Evolutionary conservation across 2,329 filamentous ascomycete genomes (phyloP).

Genomic region (Ophiostoma montium): DNA sequence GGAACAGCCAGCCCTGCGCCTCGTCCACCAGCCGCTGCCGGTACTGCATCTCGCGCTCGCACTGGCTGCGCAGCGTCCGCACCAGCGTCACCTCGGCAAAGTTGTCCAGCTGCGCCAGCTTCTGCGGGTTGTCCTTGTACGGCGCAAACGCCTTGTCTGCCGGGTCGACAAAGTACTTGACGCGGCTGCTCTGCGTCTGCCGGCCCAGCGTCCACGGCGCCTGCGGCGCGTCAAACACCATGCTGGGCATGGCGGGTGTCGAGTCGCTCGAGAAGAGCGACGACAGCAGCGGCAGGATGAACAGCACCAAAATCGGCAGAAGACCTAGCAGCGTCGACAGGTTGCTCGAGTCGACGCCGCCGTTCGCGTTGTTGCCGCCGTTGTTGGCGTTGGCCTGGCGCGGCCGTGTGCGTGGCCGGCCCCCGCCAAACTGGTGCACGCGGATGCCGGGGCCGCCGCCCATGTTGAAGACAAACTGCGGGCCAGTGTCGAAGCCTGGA

Average conservation of each 20-base stretch:
- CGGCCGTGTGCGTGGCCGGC: conserved; percentile 60
- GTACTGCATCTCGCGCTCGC: conserved; percentile 56
- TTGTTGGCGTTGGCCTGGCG: conserved; percentile 23
- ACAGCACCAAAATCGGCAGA: conserved; percentile 77
- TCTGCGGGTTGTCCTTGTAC: conserved; percentile 44
- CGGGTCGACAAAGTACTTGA: conserved; percentile 80
- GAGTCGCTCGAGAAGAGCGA: conserved; percentile 55
- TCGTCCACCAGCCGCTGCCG: conserved; percentile 58
- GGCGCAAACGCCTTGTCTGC: conserved; percentile 46
- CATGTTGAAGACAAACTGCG: conserved; percentile 90
- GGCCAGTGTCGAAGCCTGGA: conserved; percentile 56
- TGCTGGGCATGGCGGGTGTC: conserved; percentile 44
- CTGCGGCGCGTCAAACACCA: conserved; percentile 60
- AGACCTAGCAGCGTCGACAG: conserved; percentile 53
- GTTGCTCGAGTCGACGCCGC: conserved; percentile 27
- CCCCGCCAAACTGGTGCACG: conserved; percentile 89
- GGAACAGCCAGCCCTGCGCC: conserved; percentile 77
- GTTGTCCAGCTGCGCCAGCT: conserved; percentile 62
- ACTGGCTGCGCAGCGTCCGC: conserved; percentile 51
- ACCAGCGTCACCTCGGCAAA: conserved; percentile 64
- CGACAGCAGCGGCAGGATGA: conserved; percentile 70
- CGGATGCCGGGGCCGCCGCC: conserved; percentile 81
- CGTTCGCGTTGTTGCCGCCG: conserved; percentile 21
- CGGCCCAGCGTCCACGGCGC: conserved; percentile 63
- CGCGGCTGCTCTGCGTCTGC: conserved; percentile 47